phyloP scores from a whole-genome alignment of 257 asterid genomes.

The Ballota nigra region DNA sequence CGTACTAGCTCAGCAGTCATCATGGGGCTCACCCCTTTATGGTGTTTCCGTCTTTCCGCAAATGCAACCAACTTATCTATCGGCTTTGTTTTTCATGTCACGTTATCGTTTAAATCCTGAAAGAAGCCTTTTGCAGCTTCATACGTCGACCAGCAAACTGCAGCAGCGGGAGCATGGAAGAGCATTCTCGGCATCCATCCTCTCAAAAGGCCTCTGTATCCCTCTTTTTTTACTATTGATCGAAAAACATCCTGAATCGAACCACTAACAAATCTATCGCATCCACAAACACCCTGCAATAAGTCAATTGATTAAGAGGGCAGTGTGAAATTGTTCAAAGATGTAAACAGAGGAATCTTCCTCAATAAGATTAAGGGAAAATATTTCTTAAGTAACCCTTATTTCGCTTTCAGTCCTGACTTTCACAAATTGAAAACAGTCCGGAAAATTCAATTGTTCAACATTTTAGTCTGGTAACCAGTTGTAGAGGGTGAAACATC shows the following conservation, averaged over 20 bases:
- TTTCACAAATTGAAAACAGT: no score
- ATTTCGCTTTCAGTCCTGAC: no score
- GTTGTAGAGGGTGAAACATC: no score
- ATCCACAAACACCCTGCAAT: constrained; percentile 92
- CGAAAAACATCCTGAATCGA: constrained; percentile 71
- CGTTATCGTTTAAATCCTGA: constrained; percentile 46
- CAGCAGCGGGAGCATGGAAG: constrained; percentile 99
- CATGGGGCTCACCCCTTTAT: background rate
- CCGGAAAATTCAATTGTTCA: no score
- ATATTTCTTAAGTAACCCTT: background rate
- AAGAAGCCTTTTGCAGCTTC: constrained; percentile 88
- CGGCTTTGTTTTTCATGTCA: constrained; percentile 31
- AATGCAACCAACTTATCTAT: constrained; percentile 15
- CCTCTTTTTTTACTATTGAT: constrained; percentile 79
- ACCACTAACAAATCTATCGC: constrained; percentile 76
- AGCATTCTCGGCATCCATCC: constrained; percentile 99
- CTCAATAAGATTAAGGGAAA: background rate
- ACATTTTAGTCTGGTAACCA: no score
- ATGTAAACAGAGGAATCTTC: background rate
- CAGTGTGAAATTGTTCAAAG: background rate
- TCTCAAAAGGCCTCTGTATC: constrained; percentile 83
- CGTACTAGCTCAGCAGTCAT: constrained; percentile 9
- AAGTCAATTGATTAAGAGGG: constrained; percentile 1
- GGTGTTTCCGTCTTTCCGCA: constrained; percentile 19
- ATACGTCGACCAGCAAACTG: constrained; percentile 96